Evolutionary conservation across 495 filamentous ascomycete genomes (phyloP), one percentile per base, ranked within the genome.

Genomic region (Lichenothelia convexa): DNA sequence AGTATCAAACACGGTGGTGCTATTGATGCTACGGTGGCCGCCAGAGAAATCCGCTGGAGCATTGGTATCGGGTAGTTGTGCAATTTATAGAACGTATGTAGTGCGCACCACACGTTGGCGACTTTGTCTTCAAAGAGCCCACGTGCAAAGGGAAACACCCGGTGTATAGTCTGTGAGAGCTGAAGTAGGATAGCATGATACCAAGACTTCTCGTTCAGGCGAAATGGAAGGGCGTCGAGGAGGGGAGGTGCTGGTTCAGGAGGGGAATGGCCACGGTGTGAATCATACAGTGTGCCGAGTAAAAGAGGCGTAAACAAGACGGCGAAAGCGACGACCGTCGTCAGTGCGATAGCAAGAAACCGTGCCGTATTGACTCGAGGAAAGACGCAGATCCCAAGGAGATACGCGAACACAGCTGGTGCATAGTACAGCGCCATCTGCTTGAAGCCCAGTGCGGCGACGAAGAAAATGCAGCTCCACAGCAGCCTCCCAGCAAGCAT

Each of bases 381-480:
- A 39, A 78, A 75, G 17, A 89, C 45, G 55, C 86, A 93, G 49
- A 73, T 68, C 5, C 89, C 87, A 4, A 94, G 62, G 1, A 97
- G 75, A 47, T 86, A 95, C 5, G 84, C 77, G 53, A 94, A 94
- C 36, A 95, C 73, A 9, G 75, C 73, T 1, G 91, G 85, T 2
- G 89, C 85, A 54, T 93, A 97, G 56, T 93, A 97, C 7, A 97
- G 63, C 3, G 87, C 89, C 89, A 97, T 97, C 54, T 97, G 89
- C 62, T 97, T 97, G 63, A 93, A 97, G 9, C 80, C 80, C 17
- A 97, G 59, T 12, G 85, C 79, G 1, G 73, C 68, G n/a, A 97
- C 87, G 50, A 97, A 97, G 59, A 93, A 95, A 35, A 89, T 70
- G 40, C 78, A 80, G 5, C 77, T 70, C 84, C 86, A 94, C 39